phyloP scores from a whole-genome alignment of 2,329 filamentous ascomycete species.

The Ceratocystis variospora region DNA sequence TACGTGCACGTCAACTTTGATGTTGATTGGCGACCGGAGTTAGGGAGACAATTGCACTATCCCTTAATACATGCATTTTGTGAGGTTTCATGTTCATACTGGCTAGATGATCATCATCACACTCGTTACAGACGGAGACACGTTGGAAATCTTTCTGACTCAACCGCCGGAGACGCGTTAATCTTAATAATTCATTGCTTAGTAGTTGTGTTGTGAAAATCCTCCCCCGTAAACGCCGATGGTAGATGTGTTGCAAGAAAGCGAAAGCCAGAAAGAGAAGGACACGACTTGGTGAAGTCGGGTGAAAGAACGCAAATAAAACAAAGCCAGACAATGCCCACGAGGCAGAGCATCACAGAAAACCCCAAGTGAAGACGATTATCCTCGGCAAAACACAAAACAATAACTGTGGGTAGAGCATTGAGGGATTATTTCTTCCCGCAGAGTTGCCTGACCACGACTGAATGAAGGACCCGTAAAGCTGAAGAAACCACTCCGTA shows the following conservation, averaged over 20 bases:
- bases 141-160: background rate
- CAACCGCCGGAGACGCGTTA: constrained; percentile 4
- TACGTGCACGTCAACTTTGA: background rate
- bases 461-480: background rate
- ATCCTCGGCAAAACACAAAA: background rate
- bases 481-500: background rate
- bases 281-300: constrained; percentile 5
- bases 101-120: background rate
- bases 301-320: constrained; percentile 10
- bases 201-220: constrained; percentile 12
- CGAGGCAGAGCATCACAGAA: background rate
- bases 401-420: constrained; percentile 6
- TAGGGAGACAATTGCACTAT: background rate
- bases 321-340: background rate
- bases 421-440: background rate
- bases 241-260: constrained; percentile 16
- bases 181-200: constrained; percentile 12
- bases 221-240: constrained; percentile 15
- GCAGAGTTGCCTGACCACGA: background rate
- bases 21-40: constrained; percentile 5
- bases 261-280: constrained; percentile 10
- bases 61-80: background rate
- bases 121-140: no score
- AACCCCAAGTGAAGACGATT: background rate
- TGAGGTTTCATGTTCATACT: background rate